phyloP scores from a whole-genome alignment of 306 rosid species.

The Arachis hypogaea region DNA sequence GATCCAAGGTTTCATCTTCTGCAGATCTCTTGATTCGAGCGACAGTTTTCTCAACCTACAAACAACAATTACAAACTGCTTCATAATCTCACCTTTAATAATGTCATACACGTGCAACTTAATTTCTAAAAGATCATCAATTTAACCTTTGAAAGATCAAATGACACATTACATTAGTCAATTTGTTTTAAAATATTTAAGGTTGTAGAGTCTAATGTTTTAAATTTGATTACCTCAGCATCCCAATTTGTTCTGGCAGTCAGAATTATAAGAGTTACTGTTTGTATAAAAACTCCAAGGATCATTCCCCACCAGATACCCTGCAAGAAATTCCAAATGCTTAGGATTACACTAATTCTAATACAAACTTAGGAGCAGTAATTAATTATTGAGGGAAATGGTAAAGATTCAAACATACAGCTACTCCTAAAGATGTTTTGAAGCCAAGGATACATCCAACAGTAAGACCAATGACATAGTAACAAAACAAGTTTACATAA shows the following conservation, averaged over 20 bases:
- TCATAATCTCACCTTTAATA: neutral
- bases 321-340: constrained; percentile 36
- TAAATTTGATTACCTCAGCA: constrained; percentile 52
- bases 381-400: neutral
- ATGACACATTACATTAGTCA: no score
- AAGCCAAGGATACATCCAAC: constrained; percentile 76
- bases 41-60: constrained; percentile 60
- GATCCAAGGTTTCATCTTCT: constrained; percentile 42
- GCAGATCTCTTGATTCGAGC: constrained; percentile 52
- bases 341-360: neutral
- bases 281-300: constrained; percentile 73
- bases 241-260: constrained; percentile 72
- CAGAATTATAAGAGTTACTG: constrained; percentile 55
- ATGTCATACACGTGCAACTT: no score
- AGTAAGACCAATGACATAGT: constrained; percentile 66
- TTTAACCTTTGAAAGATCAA: no score
- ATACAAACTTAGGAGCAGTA: neutral
- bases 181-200: neutral
- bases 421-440: constrained; percentile 62
- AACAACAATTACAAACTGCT: constrained; percentile 29
- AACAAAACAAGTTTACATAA: constrained; percentile 65
- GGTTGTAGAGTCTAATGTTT: neutral
- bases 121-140: no score
- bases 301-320: constrained; percentile 87
- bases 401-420: constrained; percentile 46